Evolutionary conservation across 2,329 filamentous ascomycete species (phyloP), one percentile per base, ranked within the genome.

Genomic region (Ophiocordyceps polyrhachis-furcata): DNA sequence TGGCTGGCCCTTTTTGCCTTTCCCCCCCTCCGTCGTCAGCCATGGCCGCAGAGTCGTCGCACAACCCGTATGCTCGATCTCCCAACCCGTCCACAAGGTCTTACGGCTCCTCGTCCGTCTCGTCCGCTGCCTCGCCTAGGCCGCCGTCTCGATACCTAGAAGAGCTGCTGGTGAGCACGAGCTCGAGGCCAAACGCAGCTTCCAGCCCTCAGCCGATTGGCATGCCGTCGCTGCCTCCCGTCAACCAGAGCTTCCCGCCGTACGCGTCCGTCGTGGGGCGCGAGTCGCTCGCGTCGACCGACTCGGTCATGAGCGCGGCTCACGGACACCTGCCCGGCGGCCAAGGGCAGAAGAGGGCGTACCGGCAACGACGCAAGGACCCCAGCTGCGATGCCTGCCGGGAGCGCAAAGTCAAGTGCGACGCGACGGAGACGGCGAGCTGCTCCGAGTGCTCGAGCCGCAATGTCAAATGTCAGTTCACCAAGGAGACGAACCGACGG

Each of bases 401-500:
- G 48, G 91, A 98, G 55, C 68, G 79, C 51, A 83, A 83, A 63
- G 79, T 83, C 57, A 83, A 83, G 72, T 98, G 91, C 62, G 91
- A 98, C 67, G 91, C 91, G 29, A 96, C 91, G 15, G 91, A 96
- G 59, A 94, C 85, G 17, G 81, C 84, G 12, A 94, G 89, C 63
- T 98, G 91, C 61, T 95, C 91, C 2, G 91, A 98, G 64, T 98
- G 91, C 65, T 91, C 86, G 5, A 95, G 88, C 60, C 81, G 91
- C 51, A 93, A 89, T 58, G 89, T 96, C 51, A 93, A 93, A 61
- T 98, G 91, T 58, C 89, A 96, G 58, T 98, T 98, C 59, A 98
- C 91, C 43, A 98, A 98, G 65, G 91, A 98, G 63, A 98, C 91
- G 13, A 98, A 98, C 60, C 76, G 91, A 47, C 79, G 91, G 49